Conservation (phyloP, 331 rosid species). For the Malus hybrid region DNA sequence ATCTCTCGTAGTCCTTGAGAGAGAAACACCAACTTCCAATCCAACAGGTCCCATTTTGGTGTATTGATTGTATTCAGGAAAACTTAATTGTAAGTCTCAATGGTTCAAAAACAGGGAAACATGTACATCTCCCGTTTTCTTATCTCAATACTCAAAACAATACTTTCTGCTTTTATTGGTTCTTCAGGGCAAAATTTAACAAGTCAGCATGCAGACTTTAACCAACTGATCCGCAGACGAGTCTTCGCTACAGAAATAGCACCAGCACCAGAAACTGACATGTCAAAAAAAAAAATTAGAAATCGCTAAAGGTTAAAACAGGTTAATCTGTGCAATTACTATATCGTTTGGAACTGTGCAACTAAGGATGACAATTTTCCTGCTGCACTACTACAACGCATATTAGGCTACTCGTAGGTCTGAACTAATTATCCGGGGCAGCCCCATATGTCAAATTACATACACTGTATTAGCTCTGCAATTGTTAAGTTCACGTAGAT, state of each 20-base stretch:
- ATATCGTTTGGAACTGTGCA: slow-evolving; percentile 1
- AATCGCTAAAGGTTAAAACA: neutral
- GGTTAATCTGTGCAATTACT: slow-evolving; percentile 1
- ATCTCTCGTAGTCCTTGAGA: neutral
- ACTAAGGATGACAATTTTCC: slow-evolving; percentile 12
- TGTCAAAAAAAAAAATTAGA: neutral
- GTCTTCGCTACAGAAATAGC: neutral
- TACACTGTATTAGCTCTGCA: slow-evolving; percentile 5
- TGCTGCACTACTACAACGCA: slow-evolving; percentile 9
- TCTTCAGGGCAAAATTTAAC: neutral
- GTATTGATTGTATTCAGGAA: neutral
- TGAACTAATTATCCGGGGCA: slow-evolving; percentile 20
- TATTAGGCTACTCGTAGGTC: slow-evolving; percentile 10
- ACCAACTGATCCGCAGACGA: neutral
- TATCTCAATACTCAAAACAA: neutral
- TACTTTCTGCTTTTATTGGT: neutral
- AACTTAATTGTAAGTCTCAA: neutral
- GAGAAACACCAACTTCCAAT: neutral
- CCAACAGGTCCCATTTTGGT: neutral
- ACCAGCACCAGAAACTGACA: neutral
- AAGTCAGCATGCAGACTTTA: neutral
- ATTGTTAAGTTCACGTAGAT: slow-evolving; percentile 1
- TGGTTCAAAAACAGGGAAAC: neutral
- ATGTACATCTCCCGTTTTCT: neutral
- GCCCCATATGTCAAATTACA: slow-evolving; percentile 17